These are phyloP conservation scores for Corylus avellana DNA, from an alignment of 306 rosid genomes.

Conservation along the genomic window DNA sequence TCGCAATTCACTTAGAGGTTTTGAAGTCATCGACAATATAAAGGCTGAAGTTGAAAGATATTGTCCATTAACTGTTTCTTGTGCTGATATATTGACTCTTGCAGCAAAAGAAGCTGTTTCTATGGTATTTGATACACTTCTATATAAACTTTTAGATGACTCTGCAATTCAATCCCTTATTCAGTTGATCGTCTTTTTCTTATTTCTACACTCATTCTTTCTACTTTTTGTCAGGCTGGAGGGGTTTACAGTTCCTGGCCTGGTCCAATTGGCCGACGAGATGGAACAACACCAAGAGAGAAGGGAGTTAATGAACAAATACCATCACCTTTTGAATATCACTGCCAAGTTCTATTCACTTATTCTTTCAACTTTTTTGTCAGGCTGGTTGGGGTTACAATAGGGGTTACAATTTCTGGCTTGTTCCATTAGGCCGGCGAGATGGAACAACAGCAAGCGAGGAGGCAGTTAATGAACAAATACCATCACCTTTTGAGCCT, in stretches of 20 bases:
- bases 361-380: neutral
- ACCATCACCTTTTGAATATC: too few species aligned
- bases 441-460: slow-evolving; percentile 55
- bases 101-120: slow-evolving; percentile 64
- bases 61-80: slow-evolving; percentile 70
- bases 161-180: neutral
- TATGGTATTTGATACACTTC: slow-evolving; percentile 31
- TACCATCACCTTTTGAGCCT: slow-evolving; percentile 66
- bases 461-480: slow-evolving; percentile 45
- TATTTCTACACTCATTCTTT: too few species aligned
- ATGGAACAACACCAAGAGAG: too few species aligned
- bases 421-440: slow-evolving; percentile 59
- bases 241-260: too few species aligned
- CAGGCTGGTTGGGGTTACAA: slow-evolving; percentile 53
- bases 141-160: neutral
- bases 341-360: neutral
- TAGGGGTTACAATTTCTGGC: slow-evolving; percentile 29
- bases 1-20: slow-evolving; percentile 62
- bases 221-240: too few species aligned
- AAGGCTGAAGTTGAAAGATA: slow-evolving; percentile 51
- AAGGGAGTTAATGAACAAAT: too few species aligned
- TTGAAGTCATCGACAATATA: slow-evolving; percentile 58
- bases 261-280: too few species aligned
- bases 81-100: slow-evolving; percentile 63
- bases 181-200: neutral